A percentile compares a stretch with the other conserved stretches of the same genome.
Evolutionary conservation across 176 grass and related monocot species (phyloP).

Genomic region (Carex myosuroides): DNA sequence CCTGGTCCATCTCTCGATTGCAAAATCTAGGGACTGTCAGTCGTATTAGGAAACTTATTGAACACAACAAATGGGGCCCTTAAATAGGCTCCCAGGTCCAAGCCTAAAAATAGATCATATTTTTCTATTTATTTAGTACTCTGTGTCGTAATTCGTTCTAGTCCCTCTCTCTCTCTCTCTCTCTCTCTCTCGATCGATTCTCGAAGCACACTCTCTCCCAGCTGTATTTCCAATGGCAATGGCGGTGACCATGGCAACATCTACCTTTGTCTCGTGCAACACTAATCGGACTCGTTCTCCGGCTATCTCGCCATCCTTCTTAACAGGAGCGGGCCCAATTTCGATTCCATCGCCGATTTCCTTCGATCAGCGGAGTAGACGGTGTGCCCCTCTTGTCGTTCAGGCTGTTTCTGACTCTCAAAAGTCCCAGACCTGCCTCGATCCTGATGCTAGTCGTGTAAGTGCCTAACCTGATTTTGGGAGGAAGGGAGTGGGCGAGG

Average conservation of each 20-base stretch:
- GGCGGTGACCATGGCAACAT: conserved; percentile 50
- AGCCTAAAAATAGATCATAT: background rate
- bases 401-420: conserved; percentile 67
- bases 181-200: background rate
- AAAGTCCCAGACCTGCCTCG: conserved; percentile 88
- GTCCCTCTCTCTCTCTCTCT: background rate
- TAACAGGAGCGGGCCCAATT: conserved; percentile 7
- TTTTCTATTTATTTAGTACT: conserved; percentile 9
- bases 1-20: background rate
- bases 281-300: conserved; percentile 21
- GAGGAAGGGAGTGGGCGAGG: background rate
- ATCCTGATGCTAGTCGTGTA: conserved; percentile 94
- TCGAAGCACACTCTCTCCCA: background rate
- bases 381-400: conserved; percentile 36
- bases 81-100: background rate
- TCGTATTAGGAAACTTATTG: too few species aligned
- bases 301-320: conserved; percentile 26
- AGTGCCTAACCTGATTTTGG: conserved; percentile 10
- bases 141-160: conserved; percentile 26
- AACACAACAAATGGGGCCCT: background rate
- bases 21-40: background rate
- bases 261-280: conserved; percentile 13
- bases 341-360: conserved; percentile 13
- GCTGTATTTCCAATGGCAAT: conserved; percentile 1
- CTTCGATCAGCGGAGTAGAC: conserved; percentile 19